Evolutionary conservation across 768 basidiomycete genomes (phyloP), one percentile per base, ranked within the genome.

Genomic region (Mycena latifolia): DNA sequence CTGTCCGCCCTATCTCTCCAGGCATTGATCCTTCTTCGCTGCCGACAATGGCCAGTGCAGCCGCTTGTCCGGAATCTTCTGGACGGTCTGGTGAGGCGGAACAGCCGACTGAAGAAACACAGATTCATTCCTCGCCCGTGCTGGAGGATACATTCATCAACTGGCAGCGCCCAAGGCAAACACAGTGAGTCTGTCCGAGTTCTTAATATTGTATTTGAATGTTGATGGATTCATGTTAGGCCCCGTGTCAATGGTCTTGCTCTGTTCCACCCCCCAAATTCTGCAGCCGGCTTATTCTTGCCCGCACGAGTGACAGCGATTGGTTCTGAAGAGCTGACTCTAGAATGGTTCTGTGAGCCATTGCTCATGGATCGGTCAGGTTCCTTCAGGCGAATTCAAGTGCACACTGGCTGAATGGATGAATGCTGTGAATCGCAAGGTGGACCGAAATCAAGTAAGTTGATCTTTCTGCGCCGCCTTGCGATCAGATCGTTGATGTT

Each of bases 211-310:
- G 37, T n/a, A n/a, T n/a, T n/a, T n/a, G 15, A 14, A 45, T 45
- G 20, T 45, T 45, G 20, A 79, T n/a, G n/a, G n/a, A n/a, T n/a
- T n/a, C n/a, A n/a, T 14, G 2, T 2, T 9, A 45, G 43, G 20
- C 43, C 43, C 2, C n/a, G 8, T 6, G 22, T 45, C 7, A 24
- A 45, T 22, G n/a, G n/a, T 9, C 5, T 45, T 24, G 5, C 22
- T 45, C 12, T 45, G 43, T 20, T 45, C 8, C 20, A 22, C n/a
- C 22, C 43, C 5, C 43, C 14, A 9, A 14, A n/a, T n/a, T n/a
- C n/a, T n/a, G n/a, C 20, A 8, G 5, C 22, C 5, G 8, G 22
- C 43, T 12, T 45, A 45, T 45, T 45, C 22, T 22, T 45, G n/a
- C 43, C 43, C 22, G 43, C 22, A 2, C 20, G 43, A 45, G 43